phyloP scores from a whole-genome alignment of 176 grass and related monocot genomes.

The Bothriochloa decipiens region DNA sequence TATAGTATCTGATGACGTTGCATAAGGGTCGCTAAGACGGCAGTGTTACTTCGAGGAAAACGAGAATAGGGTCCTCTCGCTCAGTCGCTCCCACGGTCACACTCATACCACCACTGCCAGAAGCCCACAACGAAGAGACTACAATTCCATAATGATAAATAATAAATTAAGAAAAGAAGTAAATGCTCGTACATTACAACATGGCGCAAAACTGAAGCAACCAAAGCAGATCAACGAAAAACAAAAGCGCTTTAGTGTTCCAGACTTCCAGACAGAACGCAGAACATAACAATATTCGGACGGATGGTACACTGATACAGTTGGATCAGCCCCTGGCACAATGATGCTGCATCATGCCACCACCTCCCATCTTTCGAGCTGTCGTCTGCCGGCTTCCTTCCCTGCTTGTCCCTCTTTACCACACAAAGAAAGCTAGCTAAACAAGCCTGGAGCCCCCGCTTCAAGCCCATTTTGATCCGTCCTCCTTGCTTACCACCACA shows the following conservation, averaged over 20 bases:
- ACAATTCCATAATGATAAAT: too few species aligned
- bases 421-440: conserved; percentile 20
- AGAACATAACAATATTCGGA: conserved; percentile 13
- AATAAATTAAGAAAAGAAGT: too few species aligned
- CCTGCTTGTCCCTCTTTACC: conserved; percentile 23
- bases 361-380: conserved; percentile 46
- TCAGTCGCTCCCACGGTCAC: too few species aligned
- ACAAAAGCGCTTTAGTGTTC: conserved; percentile 28
- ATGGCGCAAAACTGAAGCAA: background rate
- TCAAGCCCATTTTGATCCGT: background rate
- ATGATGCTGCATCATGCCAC: conserved; percentile 53
- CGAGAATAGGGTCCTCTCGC: too few species aligned
- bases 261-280: conserved; percentile 4
- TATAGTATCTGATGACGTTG: too few species aligned
- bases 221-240: conserved; percentile 16
- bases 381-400: conserved; percentile 33
- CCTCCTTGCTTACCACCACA: background rate
- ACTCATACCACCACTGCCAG: too few species aligned
- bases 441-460: conserved; percentile 21
- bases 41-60: too few species aligned
- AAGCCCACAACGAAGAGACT: too few species aligned
- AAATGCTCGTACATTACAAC: too few species aligned
- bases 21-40: too few species aligned
- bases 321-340: conserved; percentile 33
- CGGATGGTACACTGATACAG: conserved; percentile 22